phyloP scores from a whole-genome alignment of 257 asterid genomes.

The Solanum phureja region DNA sequence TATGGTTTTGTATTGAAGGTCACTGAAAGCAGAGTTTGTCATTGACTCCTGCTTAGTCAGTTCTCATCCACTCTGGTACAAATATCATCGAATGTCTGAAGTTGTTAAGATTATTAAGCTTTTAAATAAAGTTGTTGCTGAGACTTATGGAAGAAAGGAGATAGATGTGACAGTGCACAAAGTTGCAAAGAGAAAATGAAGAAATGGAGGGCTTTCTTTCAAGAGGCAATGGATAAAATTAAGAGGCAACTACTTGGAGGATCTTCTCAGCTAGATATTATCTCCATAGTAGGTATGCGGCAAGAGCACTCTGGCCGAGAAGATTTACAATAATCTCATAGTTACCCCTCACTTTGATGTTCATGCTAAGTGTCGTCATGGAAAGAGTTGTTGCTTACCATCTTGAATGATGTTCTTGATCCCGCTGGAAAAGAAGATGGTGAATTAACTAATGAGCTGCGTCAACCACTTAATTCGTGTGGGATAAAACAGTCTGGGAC shows the following conservation, averaged over 20 bases:
- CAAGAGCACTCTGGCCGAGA: not conserved
- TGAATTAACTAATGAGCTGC: no score
- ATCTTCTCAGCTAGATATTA: not conserved
- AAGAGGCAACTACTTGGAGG: not conserved
- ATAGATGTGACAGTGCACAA: not conserved
- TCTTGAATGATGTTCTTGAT: not conserved
- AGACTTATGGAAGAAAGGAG: not conserved
- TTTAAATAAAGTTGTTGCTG: not conserved
- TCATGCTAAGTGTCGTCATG: not conserved
- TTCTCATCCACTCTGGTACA: not conserved
- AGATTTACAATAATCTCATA: not conserved
- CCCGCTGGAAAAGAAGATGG: no score
- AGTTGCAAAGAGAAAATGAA: not conserved
- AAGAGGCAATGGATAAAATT: not conserved
- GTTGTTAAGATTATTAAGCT: not conserved
- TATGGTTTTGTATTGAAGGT: no score
- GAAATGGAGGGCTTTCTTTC: not conserved
- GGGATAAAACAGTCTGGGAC: no score
- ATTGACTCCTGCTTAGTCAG: not conserved
- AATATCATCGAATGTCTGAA: not conserved
- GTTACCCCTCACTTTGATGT: not conserved
- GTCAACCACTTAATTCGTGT: no score
- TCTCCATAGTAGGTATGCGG: conserved; percentile 8
- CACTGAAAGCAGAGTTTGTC: not conserved
- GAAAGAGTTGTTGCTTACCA: not conserved